Conservation (phyloP, 1,284 basidiomycete species). For the Stygiomarasmius scandens region DNA sequence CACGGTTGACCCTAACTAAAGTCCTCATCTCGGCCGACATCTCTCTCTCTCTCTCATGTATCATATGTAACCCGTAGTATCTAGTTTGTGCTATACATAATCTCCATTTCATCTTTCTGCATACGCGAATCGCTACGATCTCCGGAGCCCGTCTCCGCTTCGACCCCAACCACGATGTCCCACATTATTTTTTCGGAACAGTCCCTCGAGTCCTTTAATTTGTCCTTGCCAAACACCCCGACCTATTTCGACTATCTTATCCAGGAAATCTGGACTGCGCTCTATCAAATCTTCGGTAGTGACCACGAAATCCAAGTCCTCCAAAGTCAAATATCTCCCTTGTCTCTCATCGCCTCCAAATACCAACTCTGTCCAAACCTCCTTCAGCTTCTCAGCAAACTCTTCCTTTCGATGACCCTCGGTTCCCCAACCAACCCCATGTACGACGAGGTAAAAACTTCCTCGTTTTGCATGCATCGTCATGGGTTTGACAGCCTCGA, state of each 20-base stretch:
- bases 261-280: conserved; percentile 1
- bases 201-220: neutral
- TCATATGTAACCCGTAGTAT: neutral
- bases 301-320: conserved; percentile 8
- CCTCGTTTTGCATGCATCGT: conserved; percentile 1
- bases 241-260: neutral
- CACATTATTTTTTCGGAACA: neutral
- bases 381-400: conserved; percentile 2
- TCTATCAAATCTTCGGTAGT: neutral
- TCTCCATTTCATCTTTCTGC: neutral
- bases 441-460: conserved; percentile 9
- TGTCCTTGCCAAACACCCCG: conserved; percentile 1
- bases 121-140: neutral
- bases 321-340: neutral
- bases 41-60: neutral
- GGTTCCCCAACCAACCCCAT: conserved; percentile 1
- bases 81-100: neutral
- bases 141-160: neutral
- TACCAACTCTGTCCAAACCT: neutral
- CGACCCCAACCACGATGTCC: neutral
- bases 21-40: neutral
- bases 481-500: conserved; percentile 1
- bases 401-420: conserved; percentile 1
- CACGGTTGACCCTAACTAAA: conserved; percentile 46
- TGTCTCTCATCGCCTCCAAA: neutral